A percentile compares a stretch with the other conserved stretches of the same genome.
These are phyloP conservation scores for Vanrija sp. DNA, from an alignment of 1,284 basidiomycete genomes.

Conservation along the genomic window DNA sequence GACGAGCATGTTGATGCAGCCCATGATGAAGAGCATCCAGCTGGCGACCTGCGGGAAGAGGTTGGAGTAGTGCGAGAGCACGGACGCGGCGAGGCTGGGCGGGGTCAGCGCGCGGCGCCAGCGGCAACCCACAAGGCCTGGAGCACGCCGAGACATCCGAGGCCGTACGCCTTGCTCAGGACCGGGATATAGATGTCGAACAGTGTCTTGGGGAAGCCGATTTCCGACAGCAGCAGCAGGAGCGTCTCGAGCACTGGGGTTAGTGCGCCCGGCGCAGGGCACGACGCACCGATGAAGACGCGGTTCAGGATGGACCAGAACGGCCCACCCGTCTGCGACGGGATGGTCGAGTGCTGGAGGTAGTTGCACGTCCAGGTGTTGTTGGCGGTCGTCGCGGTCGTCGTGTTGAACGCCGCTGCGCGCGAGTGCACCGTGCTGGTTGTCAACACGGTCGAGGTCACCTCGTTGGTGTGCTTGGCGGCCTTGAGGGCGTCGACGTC, in stretches of 20 bases:
- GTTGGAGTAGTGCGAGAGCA: constrained; percentile 74
- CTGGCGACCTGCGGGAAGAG: constrained; percentile 75
- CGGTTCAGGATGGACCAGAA: constrained; percentile 83
- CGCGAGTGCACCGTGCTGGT: not conserved
- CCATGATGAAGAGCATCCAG: constrained; percentile 79
- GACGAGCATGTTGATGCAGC: constrained; percentile 73
- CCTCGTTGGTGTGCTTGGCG: not conserved
- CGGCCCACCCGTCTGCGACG: constrained; percentile 76
- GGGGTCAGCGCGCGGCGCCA: not conserved
- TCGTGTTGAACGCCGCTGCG: not conserved
- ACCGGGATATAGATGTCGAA: constrained; percentile 80
- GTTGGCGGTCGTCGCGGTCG: not conserved
- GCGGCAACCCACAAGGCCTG: constrained; percentile 62
- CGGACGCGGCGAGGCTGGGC: constrained; percentile 65
- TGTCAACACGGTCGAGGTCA: not conserved
- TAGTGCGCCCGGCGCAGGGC: not conserved
- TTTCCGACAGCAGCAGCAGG: constrained; percentile 69
- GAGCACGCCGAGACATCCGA: constrained; percentile 75
- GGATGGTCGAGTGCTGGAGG: constrained; percentile 66
- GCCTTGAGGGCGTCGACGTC: constrained; percentile 64
- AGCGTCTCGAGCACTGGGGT: constrained; percentile 61
- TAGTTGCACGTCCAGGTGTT: constrained; percentile 57
- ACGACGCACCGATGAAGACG: constrained; percentile 60
- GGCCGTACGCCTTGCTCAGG: constrained; percentile 72
- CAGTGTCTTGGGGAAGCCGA: constrained; percentile 67